Evolutionary conservation across 2,329 filamentous ascomycete genomes (phyloP).

Genomic region (Mycosphaerella sp.): DNA sequence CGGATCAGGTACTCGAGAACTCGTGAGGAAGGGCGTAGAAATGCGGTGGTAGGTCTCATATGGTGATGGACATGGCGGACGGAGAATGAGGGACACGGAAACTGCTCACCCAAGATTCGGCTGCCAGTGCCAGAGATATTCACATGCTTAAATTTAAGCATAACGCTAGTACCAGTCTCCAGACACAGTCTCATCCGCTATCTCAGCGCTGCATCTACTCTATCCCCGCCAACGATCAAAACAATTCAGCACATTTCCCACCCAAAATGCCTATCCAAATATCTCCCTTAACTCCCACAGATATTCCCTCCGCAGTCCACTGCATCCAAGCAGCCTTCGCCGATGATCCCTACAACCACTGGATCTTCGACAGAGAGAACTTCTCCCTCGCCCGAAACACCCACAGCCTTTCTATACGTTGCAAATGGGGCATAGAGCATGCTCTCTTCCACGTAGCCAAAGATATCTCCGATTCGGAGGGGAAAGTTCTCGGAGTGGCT

Average conservation of each 20-base stretch:
- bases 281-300: constrained; percentile 48
- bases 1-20: constrained; percentile 48
- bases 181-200: too few species aligned
- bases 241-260: neutral
- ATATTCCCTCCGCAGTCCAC: constrained; percentile 58
- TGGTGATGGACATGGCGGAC: neutral
- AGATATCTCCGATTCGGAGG: constrained; percentile 36
- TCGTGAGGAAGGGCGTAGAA: constrained; percentile 41
- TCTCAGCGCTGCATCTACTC: too few species aligned
- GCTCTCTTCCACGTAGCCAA: constrained; percentile 65
- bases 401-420: constrained; percentile 58
- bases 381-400: constrained; percentile 56
- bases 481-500: constrained; percentile 59
- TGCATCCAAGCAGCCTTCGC: constrained; percentile 62
- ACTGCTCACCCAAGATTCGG: too few species aligned
- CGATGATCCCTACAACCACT: constrained; percentile 60
- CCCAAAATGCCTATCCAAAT: constrained; percentile 44
- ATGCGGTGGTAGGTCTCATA: constrained; percentile 14
- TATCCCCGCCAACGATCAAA: too few species aligned
- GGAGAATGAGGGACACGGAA: too few species aligned
- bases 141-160: constrained; percentile 2
- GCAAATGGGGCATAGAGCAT: constrained; percentile 63
- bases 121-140: neutral
- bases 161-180: too few species aligned
- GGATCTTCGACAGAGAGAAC: constrained; percentile 50